Conservation (phyloP, 2,329 filamentous ascomycete genomes). For the Aspergillus puulaauensis region DNA sequence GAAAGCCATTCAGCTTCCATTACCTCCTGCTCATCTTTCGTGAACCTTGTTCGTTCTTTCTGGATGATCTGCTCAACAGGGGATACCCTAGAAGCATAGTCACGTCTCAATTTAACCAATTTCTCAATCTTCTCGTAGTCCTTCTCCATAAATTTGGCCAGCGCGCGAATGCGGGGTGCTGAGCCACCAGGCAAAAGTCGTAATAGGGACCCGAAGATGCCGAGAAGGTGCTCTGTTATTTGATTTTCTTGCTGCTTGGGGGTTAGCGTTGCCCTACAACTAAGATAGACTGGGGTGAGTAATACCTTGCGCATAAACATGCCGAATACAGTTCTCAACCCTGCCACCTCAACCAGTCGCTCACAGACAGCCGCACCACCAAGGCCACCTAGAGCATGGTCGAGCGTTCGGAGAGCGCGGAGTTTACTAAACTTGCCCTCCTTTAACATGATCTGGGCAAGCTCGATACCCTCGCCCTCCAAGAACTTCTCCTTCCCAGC, state of each 20-base stretch:
- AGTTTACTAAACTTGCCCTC: slow-evolving; percentile 82
- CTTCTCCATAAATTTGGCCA: slow-evolving; percentile 95
- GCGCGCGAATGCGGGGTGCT: slow-evolving; percentile 72
- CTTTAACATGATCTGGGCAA: slow-evolving; percentile 86
- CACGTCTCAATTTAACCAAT: slow-evolving; percentile 68
- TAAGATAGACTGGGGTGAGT: not conserved
- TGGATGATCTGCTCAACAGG: slow-evolving; percentile 64
- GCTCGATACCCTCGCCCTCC: slow-evolving; percentile 86
- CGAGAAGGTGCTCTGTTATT: slow-evolving; percentile 75
- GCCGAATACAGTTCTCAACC: slow-evolving; percentile 80
- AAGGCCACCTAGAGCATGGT: slow-evolving; percentile 70
- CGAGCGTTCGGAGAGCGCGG: slow-evolving; percentile 75
- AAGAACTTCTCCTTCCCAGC: slow-evolving; percentile 78
- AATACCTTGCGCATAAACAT: slow-evolving; percentile 76
- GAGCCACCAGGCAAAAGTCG: slow-evolving; percentile 76
- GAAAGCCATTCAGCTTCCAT: slow-evolving; percentile 72
- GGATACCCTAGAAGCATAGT: slow-evolving; percentile 64
- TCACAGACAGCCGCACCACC: slow-evolving; percentile 66
- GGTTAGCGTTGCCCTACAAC: not conserved
- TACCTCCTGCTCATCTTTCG: slow-evolving; percentile 60
- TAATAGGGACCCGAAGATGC: slow-evolving; percentile 80
- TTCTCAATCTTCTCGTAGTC: slow-evolving; percentile 81
- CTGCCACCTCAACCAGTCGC: slow-evolving; percentile 76
- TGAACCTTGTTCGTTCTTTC: slow-evolving; percentile 54
- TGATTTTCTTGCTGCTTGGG: slow-evolving; percentile 57